Base-by-base conservation (phyloP, 352 stramenopile species). In the Aphanomyces stellatus region DNA sequence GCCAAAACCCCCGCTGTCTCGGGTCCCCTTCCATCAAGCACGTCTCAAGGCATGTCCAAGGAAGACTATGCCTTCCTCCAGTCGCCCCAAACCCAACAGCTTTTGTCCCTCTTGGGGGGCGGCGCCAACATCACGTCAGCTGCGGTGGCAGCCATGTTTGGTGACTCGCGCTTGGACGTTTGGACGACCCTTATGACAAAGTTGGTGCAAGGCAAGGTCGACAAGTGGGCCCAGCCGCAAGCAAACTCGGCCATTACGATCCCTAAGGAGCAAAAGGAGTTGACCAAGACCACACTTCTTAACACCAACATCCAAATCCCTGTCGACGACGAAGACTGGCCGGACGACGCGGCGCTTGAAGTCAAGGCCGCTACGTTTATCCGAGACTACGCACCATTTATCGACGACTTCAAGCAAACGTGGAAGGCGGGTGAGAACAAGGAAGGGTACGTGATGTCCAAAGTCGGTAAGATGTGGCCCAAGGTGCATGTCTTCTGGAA, bases 401-500 rank as follows among this genome's bases (percentile, higher is more conserved):
- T 11, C 35, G 60, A 67, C 31, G 34, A 67, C 60, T 67, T 67
- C 37, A 2, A 0, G 0, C 10, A 67, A 28, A 67, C 19, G 10
- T 67, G 60, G 60, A 11, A 57, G 22, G 37, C 60, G 34, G 60
- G 60, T 19, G 60, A 67, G 28, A 40, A 67, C 41, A 67, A 57
- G 60, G 60, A 67, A 4, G 25, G 19, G 1, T 67, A 67, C 49
- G 60, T 67, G 27, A 67, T 67, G 60, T 25, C 22, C 30, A 67
- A 67, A 5, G 60, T 67, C 1, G 60, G 60, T 2, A 56, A 57
- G 13, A 67, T 67, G 43, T 67, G 60, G 60, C 60, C 60, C 35
- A 37, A 40, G 7, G 60, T 67, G 11, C 41, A 57, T 22, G 60
- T 67, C 17, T 40, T 57, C 49, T 67, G 60, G 60, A 67, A 67